Conservation (phyloP, 2,329 filamentous ascomycete genomes). For the Sporothrix luriei region DNA sequence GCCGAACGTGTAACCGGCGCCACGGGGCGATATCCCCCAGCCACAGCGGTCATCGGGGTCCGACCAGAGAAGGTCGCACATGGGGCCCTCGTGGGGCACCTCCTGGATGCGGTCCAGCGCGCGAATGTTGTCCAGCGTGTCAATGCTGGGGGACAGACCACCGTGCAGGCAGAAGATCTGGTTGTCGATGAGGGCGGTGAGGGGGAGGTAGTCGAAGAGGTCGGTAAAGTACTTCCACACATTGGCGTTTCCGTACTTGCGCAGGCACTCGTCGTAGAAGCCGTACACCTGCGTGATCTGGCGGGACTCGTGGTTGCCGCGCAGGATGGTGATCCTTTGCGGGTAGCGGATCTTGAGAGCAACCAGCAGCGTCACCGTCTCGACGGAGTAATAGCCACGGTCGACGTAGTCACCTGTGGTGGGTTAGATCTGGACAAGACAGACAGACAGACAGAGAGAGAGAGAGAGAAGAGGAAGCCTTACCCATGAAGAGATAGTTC, state of each 20-base stretch:
- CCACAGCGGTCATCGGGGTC: constrained; percentile 96
- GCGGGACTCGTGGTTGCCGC: constrained; percentile 97
- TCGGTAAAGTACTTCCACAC: constrained; percentile 99
- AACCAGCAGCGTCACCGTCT: constrained; percentile 95
- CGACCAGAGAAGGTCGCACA: constrained; percentile 97
- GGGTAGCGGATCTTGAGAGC: constrained; percentile 98
- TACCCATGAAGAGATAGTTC: constrained; percentile 99
- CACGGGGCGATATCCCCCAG: constrained; percentile 93
- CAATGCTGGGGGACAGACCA: constrained; percentile 92
- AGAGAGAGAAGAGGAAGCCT: constrained; percentile 39
- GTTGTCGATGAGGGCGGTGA: constrained; percentile 97
- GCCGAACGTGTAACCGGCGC: constrained; percentile 92
- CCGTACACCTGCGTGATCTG: constrained; percentile 99
- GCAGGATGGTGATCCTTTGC: constrained; percentile 95
- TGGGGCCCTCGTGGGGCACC: constrained; percentile 95
- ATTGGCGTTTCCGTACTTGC: constrained; percentile 98
- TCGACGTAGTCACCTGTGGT: constrained; percentile 90
- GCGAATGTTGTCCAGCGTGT: constrained; percentile 93
- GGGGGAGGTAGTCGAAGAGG: constrained; percentile 95
- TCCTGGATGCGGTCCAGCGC: constrained; percentile 96
- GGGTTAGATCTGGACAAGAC: constrained; percentile 11
- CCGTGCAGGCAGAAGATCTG: constrained; percentile 99
- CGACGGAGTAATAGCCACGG: constrained; percentile 97
- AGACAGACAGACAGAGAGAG: no score
- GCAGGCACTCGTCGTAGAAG: constrained; percentile 98